Evolutionary conservation across 2,329 filamentous ascomycete species (phyloP).

Genomic region (Sclerotinia sclerotiorum): DNA sequence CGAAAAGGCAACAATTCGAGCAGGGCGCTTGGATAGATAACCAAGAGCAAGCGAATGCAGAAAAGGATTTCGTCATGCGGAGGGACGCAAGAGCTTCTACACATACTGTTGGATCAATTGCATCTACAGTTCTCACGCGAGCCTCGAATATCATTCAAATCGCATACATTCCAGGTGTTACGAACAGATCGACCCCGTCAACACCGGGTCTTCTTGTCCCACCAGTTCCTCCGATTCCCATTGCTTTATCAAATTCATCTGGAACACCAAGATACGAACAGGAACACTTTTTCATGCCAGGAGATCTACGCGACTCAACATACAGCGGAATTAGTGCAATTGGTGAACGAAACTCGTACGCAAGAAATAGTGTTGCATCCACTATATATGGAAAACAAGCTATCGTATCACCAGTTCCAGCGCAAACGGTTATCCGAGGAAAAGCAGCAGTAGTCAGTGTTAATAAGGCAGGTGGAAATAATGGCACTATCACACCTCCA

Average conservation of each 20-base stretch:
- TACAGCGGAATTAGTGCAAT: constrained; percentile 67
- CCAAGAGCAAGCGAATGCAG: constrained; percentile 51
- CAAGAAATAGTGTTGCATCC: constrained; percentile 77
- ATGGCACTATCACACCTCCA: constrained; percentile 60
- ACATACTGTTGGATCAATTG: constrained; percentile 86
- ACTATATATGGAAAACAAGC: constrained; percentile 93
- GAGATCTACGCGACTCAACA: constrained; percentile 85
- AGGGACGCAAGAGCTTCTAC: constrained; percentile 70
- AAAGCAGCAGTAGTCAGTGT: constrained; percentile 94
- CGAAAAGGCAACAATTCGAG: constrained; percentile 66
- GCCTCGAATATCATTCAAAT: constrained; percentile 99
- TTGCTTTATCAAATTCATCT: constrained; percentile 55
- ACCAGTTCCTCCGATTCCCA: constrained; percentile 91
- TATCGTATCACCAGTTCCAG: constrained; percentile 73
- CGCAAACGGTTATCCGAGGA: constrained; percentile 81
- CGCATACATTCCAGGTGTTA: constrained; percentile 96
- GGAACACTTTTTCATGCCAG: constrained; percentile 90
- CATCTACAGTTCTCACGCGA: constrained; percentile 90
- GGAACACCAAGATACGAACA: constrained; percentile 65
- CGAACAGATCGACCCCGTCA: constrained; percentile 82
- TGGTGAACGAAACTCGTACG: constrained; percentile 59
- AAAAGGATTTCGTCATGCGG: constrained; percentile 55
- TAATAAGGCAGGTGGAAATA: constrained; percentile 62
- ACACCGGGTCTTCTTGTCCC: constrained; percentile 79
- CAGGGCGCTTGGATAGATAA: constrained; percentile 57